Conservation (phyloP, 1,284 basidiomycete species). For the Earliella scabrosa region DNA sequence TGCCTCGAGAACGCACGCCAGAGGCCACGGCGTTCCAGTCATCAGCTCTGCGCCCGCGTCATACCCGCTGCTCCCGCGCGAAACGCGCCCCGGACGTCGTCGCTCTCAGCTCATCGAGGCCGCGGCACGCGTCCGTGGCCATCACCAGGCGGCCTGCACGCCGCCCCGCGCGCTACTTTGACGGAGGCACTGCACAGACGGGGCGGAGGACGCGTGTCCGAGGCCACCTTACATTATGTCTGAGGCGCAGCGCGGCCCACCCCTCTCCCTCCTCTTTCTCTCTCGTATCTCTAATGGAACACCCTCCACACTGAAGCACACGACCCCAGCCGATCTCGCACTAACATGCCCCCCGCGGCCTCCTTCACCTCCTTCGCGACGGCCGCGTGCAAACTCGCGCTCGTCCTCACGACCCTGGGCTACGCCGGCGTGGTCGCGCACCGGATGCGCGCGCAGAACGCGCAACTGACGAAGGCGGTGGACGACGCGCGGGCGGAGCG, state of each 20-base stretch:
- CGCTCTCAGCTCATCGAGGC: background rate
- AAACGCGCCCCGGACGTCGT: background rate
- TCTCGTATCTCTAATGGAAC: slow-evolving; percentile 9
- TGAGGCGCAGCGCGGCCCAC: background rate
- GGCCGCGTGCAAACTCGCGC: slow-evolving; percentile 25
- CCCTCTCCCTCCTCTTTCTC: background rate
- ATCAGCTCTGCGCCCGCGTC: background rate
- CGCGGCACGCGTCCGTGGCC: slow-evolving; percentile 2
- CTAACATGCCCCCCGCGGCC: slow-evolving; percentile 17
- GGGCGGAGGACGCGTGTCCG: slow-evolving; percentile 16
- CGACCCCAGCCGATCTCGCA: slow-evolving; percentile 6
- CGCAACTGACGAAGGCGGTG: slow-evolving; percentile 17
- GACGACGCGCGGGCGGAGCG: slow-evolving; percentile 16
- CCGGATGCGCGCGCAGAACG: slow-evolving; percentile 17
- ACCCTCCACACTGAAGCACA: slow-evolving; percentile 2
- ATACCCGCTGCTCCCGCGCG: slow-evolving; percentile 3
- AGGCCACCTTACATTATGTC: slow-evolving; percentile 12
- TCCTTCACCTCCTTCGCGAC: slow-evolving; percentile 23
- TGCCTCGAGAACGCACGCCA: slow-evolving; percentile 3
- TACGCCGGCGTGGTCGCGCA: slow-evolving; percentile 21
- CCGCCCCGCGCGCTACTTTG: slow-evolving; percentile 9
- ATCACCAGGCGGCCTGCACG: slow-evolving; percentile 17
- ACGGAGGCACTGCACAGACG: slow-evolving; percentile 10
- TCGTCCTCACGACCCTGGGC: slow-evolving; percentile 23
- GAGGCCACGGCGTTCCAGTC: background rate